Evolutionary conservation across 1,284 basidiomycete species (phyloP), one percentile per base, ranked within the genome.

Genomic region (Cutaneotrichosporon mucoides): DNA sequence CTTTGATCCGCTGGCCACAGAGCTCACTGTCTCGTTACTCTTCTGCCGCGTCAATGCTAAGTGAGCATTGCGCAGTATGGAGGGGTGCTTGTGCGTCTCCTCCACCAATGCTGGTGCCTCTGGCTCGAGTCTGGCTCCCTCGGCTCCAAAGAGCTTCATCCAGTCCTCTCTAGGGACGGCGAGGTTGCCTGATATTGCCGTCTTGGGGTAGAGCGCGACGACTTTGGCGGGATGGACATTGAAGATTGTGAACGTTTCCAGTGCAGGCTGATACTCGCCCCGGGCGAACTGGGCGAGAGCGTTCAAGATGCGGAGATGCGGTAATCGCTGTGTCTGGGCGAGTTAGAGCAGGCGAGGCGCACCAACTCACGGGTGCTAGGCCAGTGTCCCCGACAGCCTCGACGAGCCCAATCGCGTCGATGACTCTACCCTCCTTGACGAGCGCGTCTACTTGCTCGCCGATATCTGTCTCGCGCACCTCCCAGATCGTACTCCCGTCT

Each of bases 171-270:
- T 82, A 12, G 86, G 83, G 0, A 88, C 83, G 11, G 86, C 81
- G 10, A 98, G 77, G 37, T 88, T 82, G 4, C 95, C 95, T 0
- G 92, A 84, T 2, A 99, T 85, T 13, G 81, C 81, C 49, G 88
- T 83, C 9, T 65, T 61, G 0, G 92, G 90, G 74, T 90, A 99
- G 4, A 98, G 80, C 1, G 93, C 89, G 11, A 99, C 84, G 1
- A 99, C 90, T 70, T 94, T 91, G 2, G 92, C 91, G 0, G 95
- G 95, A 69, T 96, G 95, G 63, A 92, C 82, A 66, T 98, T 89
- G 47, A 95, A 85, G 45, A 88, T 85, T 53, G 94, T 84, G 73
- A 99, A 95, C 1, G 86, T 84, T 70, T 95, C 88, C 57, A 98
- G 87, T 0, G 94, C 94, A 0, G 67, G 24, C 56, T 76, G 72